Conservation (phyloP, 495 filamentous ascomycete species). For the Aspergillus conjunctus region DNA sequence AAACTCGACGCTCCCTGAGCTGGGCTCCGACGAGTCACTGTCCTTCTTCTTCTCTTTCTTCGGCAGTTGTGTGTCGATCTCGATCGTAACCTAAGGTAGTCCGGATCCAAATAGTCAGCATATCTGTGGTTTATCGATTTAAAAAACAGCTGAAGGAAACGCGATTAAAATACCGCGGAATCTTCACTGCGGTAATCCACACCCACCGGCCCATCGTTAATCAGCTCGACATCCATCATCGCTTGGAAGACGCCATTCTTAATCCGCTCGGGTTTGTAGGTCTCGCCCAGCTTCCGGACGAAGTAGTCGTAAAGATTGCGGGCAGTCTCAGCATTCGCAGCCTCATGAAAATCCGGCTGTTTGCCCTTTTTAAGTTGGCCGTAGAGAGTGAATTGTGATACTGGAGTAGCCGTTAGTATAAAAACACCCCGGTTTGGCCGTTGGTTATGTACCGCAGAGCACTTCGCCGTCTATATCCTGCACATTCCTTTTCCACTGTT, state of each 20-base stretch:
- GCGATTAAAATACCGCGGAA: slow-evolving; percentile 59
- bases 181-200: slow-evolving; percentile 65
- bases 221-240: slow-evolving; percentile 95
- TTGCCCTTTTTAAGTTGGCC: slow-evolving; percentile 90
- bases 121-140: background rate
- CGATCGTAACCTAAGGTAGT: slow-evolving; percentile 60
- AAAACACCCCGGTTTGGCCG: background rate
- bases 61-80: slow-evolving; percentile 63
- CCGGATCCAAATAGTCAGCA: slow-evolving; percentile 22
- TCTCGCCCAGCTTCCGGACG: slow-evolving; percentile 69
- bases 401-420: slow-evolving; percentile 43
- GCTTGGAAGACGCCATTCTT: slow-evolving; percentile 96
- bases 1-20: slow-evolving; percentile 35
- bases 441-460: slow-evolving; percentile 67
- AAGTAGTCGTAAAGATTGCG: slow-evolving; percentile 82
- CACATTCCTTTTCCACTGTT: slow-evolving; percentile 84
- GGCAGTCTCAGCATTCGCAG: slow-evolving; percentile 74
- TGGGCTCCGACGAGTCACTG: slow-evolving; percentile 13
- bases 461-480: slow-evolving; percentile 87
- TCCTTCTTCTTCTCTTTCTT: slow-evolving; percentile 47
- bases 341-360: slow-evolving; percentile 94
- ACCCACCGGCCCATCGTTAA: slow-evolving; percentile 95
- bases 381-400: slow-evolving; percentile 97
- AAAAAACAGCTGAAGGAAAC: slow-evolving; percentile 32
- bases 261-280: slow-evolving; percentile 74